Evolutionary conservation across 768 basidiomycete genomes (phyloP).

Genomic region (Leccinum pellstonianum): DNA sequence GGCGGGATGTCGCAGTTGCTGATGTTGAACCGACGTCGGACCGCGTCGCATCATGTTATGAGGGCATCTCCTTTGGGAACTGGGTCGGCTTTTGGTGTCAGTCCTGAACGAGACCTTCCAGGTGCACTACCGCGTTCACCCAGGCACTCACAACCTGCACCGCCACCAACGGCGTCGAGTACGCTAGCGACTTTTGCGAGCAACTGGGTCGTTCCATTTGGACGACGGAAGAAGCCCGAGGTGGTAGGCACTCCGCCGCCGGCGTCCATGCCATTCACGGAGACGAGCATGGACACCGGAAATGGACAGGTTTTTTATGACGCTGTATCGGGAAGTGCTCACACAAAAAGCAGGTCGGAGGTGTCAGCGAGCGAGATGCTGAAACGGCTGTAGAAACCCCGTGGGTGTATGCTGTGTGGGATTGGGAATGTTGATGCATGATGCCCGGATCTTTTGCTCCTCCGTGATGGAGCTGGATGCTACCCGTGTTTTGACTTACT

Average conservation of each 20-base stretch:
- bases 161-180: constrained; percentile 43
- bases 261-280: constrained; percentile 5
- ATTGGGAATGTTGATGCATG: neutral
- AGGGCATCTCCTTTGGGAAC: constrained; percentile 47
- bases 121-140: constrained; percentile 8
- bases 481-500: neutral
- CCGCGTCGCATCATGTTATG: constrained; percentile 58
- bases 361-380: constrained; percentile 42
- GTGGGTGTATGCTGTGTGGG: neutral
- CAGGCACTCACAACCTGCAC: constrained; percentile 9
- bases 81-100: neutral
- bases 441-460: neutral
- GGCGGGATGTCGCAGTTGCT: constrained; percentile 55
- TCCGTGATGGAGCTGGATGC: neutral
- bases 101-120: neutral
- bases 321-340: constrained; percentile 13
- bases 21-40: constrained; percentile 47
- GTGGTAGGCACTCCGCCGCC: constrained; percentile 5
- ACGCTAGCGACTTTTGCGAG: constrained; percentile 58
- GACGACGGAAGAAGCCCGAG: constrained; percentile 45
- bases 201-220: constrained; percentile 67
- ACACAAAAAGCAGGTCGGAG: constrained; percentile 12
- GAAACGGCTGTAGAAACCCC: constrained; percentile 21
- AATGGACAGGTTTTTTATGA: constrained; percentile 25
- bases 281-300: constrained; percentile 18